These are phyloP conservation scores for Cucumis cinereus DNA, from an alignment of 306 rosid genomes.

Conservation along the genomic window DNA sequence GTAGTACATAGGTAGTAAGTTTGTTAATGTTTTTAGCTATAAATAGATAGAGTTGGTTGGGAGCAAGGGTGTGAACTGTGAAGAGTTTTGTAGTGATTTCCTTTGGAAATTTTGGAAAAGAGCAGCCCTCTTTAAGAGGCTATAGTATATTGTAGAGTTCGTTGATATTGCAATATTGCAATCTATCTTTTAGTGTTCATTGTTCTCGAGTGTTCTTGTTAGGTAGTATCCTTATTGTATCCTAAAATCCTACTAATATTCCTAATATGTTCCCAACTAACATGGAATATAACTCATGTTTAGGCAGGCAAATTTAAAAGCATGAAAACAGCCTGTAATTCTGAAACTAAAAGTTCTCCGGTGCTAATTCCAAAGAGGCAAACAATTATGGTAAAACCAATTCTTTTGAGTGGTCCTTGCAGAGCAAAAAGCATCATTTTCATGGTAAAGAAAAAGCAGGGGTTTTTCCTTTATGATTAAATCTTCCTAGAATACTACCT, in stretches of 20 bases:
- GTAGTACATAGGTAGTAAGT: too few species aligned
- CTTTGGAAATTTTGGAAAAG: too few species aligned
- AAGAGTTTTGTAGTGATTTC: too few species aligned
- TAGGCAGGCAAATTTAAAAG: constrained; percentile 16
- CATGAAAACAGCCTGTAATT: constrained; percentile 21
- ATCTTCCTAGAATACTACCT: neutral
- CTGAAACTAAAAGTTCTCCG: constrained; percentile 10
- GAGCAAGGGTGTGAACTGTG: too few species aligned
- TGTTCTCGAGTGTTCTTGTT: too few species aligned
- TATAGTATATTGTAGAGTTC: too few species aligned
- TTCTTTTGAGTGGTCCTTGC: constrained; percentile 27
- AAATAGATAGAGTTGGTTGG: too few species aligned
- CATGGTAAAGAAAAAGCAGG: constrained; percentile 11
- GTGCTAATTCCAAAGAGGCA: constrained; percentile 13
- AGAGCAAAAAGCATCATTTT: constrained; percentile 15
- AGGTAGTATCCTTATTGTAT: neutral
- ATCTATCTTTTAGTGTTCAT: too few species aligned
- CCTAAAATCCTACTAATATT: neutral
- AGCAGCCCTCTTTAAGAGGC: too few species aligned
- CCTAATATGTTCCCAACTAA: neutral
- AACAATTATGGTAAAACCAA: constrained; percentile 16
- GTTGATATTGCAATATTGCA: too few species aligned
- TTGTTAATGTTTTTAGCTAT: too few species aligned
- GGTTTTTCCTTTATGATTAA: neutral
- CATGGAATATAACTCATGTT: neutral